Base-by-base conservation (phyloP, 208 protist genomes). In the Acanthamoeba polyphaga region DNA sequence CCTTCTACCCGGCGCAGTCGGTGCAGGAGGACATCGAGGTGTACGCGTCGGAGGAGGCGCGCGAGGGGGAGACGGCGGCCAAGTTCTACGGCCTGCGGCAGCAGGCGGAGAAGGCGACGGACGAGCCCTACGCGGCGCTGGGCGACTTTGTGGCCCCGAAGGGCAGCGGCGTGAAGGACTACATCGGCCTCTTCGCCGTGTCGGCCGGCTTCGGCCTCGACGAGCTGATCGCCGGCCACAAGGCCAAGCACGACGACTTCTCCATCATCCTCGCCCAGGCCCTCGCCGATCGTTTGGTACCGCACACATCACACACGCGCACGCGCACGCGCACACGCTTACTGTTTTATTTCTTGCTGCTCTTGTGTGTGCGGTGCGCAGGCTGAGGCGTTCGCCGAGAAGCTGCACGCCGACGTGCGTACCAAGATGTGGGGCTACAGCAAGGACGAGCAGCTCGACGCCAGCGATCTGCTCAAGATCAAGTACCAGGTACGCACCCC, bases 111-210 rank as follows among this genome's bases (percentile, higher is more conserved):
- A 99, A 99, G 95, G 98, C 99, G 62, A 97, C 94, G 9, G 98
- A 98, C 13, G 98, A 98, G 66, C 96, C 97, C 78, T 99, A 99
- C 96, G 58, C 99, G 17, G 98, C 98, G 76, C 94, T 99, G 29
- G 98, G 98, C 84, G 99, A 99, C 96, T 99, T 99, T 91, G 96
- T 99, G 82, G 99, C 98, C 5, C 98, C 99, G 8, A 97, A 98
- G 72, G 96, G 24, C 1, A 93, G 80, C 9, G 98, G 94, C 95
- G 95, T 95, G 24, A 96, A 95, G 19, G 99, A 99, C 95, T 99
- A 99, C 96, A 96, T 99, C 49, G 99, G 98, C 94, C 94, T 97
- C 76, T 97, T 99, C 96, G 98, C 98, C 32, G 98, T 99, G 27
- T 97, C 98, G 53, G 95, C 98, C 93, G 98, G 98, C 93, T 99